These are phyloP conservation scores for Paraconiothyrium brasiliense DNA, from an alignment of 2,329 filamentous ascomycete species.

Conservation along the genomic window DNA sequence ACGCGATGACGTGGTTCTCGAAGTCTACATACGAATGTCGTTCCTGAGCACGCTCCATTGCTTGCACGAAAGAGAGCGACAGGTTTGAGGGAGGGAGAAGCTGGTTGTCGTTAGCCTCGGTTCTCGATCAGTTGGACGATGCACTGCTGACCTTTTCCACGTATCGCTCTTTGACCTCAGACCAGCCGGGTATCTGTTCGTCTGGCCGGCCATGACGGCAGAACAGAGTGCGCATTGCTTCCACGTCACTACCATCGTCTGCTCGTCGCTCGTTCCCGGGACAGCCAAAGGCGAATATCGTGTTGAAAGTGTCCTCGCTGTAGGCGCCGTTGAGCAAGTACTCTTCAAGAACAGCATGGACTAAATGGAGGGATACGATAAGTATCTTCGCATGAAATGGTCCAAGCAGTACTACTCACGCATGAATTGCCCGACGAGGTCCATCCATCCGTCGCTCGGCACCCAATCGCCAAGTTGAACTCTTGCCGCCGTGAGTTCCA, in stretches of 20 bases:
- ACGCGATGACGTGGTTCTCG: slow-evolving; percentile 51
- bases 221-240: slow-evolving; percentile 48
- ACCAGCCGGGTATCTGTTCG: slow-evolving; percentile 49
- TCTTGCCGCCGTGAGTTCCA: slow-evolving; percentile 60
- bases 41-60: slow-evolving; percentile 38
- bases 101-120: slow-evolving; percentile 21
- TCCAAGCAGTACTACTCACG: slow-evolving; percentile 3
- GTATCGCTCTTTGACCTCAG: slow-evolving; percentile 44
- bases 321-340: slow-evolving; percentile 51
- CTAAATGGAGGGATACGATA: background rate
- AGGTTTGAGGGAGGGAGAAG: slow-evolving; percentile 30
- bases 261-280: slow-evolving; percentile 33
- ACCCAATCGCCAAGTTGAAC: slow-evolving; percentile 42
- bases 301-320: slow-evolving; percentile 49
- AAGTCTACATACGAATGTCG: slow-evolving; percentile 51
- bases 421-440: slow-evolving; percentile 59
- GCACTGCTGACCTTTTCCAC: slow-evolving; percentile 36
- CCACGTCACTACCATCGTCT: slow-evolving; percentile 38
- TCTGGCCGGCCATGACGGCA: slow-evolving; percentile 40
- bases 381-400: background rate
- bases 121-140: background rate
- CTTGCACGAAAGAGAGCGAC: slow-evolving; percentile 31
- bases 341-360: slow-evolving; percentile 62
- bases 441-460: slow-evolving; percentile 54
- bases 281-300: slow-evolving; percentile 59